Percentiles rank a stretch among this genome's conserved stretches.
Conservation (phyloP, 495 filamentous ascomycete species). For the Penicillium taxi region DNA sequence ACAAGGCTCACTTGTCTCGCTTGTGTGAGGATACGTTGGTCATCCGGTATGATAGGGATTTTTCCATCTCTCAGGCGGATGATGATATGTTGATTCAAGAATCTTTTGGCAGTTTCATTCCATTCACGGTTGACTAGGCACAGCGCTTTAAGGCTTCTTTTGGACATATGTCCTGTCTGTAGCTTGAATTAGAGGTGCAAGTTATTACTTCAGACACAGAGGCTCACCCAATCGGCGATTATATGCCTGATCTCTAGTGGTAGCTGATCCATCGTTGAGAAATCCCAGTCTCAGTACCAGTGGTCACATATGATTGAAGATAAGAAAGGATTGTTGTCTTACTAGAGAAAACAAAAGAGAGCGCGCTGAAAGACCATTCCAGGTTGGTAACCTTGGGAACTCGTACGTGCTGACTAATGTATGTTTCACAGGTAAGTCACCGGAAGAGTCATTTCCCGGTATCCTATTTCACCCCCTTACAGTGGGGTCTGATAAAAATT, state of each 20-base stretch:
- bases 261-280: not conserved
- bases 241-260: slow-evolving; percentile 2
- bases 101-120: not conserved
- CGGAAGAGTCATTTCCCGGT: too few species aligned
- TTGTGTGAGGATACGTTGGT: not conserved
- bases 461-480: too few species aligned
- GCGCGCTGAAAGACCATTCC: too few species aligned
- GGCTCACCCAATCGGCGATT: not conserved
- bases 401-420: too few species aligned
- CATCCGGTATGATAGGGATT: slow-evolving; percentile 1
- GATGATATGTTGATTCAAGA: not conserved
- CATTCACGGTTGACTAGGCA: slow-evolving; percentile 1
- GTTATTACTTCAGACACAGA: not conserved
- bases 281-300: not conserved
- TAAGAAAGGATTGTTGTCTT: not conserved
- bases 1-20: not conserved
- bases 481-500: too few species aligned
- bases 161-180: slow-evolving; percentile 1
- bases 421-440: too few species aligned
- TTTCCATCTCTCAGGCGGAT: not conserved
- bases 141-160: not conserved
- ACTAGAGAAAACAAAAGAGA: not conserved
- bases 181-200: not conserved
- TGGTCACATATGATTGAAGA: not conserved
- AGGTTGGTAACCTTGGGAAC: too few species aligned